These are phyloP conservation scores for Zea luxurians DNA, from an alignment of 176 grass and related monocot genomes.

Conservation along the genomic window DNA sequence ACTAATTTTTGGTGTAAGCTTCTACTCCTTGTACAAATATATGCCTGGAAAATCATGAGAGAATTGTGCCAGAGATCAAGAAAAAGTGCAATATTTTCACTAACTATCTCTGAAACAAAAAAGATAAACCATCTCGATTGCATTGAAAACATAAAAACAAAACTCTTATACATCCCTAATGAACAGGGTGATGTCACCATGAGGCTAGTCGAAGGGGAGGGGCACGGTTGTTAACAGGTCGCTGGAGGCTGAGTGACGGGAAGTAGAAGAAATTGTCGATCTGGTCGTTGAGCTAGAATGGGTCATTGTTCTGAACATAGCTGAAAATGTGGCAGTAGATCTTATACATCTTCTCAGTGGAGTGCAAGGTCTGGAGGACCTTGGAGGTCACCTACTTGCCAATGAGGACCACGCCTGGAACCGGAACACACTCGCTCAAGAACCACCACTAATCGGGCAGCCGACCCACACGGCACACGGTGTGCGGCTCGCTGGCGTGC, in stretches of 20 bases:
- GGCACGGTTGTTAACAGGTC: slow-evolving; percentile 83
- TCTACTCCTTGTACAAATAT: background rate
- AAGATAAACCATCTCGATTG: background rate
- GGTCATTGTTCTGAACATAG: too few relatives aligned
- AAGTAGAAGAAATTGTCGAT: slow-evolving; percentile 98
- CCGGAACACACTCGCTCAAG: too few relatives aligned
- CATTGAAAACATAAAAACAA: background rate
- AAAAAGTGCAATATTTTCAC: slow-evolving; percentile 16
- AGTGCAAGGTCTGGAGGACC: too few relatives aligned
- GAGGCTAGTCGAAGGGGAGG: slow-evolving; percentile 58
- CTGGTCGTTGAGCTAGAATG: slow-evolving; percentile 97
- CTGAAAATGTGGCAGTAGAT: too few relatives aligned
- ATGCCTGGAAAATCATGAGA: slow-evolving; percentile 6
- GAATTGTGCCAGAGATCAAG: background rate
- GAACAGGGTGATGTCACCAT: slow-evolving; percentile 76
- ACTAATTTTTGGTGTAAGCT: background rate
- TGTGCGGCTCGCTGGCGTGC: too few relatives aligned
- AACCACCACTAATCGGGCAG: too few relatives aligned
- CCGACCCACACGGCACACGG: too few relatives aligned
- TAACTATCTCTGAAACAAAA: background rate
- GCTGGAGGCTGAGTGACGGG: slow-evolving; percentile 71
- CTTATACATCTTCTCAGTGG: too few relatives aligned
- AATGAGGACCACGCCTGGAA: too few relatives aligned
- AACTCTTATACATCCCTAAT: slow-evolving; percentile 68
- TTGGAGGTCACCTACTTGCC: too few relatives aligned